A percentile compares a stretch with the other conserved stretches of the same genome.
Evolutionary conservation across 495 filamentous ascomycete species (phyloP).

Genomic region (Neurospora sp.): DNA sequence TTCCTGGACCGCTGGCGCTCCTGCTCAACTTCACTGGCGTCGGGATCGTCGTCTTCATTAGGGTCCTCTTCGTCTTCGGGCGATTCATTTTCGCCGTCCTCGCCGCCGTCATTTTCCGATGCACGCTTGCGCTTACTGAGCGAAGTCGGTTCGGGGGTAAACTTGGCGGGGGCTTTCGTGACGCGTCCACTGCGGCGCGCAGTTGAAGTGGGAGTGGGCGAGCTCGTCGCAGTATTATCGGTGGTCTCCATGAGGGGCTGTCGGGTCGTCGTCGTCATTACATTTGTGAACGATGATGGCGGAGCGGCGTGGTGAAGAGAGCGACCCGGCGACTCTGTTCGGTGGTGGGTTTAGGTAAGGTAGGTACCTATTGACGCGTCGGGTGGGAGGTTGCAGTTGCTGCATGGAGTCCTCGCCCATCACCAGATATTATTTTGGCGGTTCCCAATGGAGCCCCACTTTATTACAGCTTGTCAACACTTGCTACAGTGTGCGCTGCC

Average conservation of each 20-base stretch:
- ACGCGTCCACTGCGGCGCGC: conserved; percentile 73
- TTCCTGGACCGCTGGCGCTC: conserved; percentile 21
- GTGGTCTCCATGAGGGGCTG: conserved; percentile 42
- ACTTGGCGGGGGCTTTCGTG: conserved; percentile 61
- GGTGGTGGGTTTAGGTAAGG: conserved; percentile 5
- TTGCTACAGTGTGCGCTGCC: background rate
- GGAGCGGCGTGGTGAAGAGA: conserved; percentile 2
- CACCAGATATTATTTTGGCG: conserved; percentile 24
- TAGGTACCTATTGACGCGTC: conserved; percentile 23
- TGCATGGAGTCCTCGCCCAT: conserved; percentile 4
- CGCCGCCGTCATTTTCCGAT: conserved; percentile 37
- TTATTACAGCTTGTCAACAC: background rate
- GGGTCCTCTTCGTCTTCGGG: conserved; percentile 43
- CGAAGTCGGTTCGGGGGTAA: conserved; percentile 38
- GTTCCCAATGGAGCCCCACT: conserved; percentile 2
- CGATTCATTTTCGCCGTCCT: conserved; percentile 45
- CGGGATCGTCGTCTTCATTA: conserved; percentile 38
- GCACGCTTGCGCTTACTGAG: conserved; percentile 47
- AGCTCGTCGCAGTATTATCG: conserved; percentile 47
- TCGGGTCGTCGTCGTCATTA: conserved; percentile 21
- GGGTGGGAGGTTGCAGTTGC: conserved; percentile 1
- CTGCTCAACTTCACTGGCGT: conserved; percentile 33
- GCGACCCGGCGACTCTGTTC: conserved; percentile 6
- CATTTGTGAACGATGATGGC: conserved; percentile 18
- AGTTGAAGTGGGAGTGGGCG: conserved; percentile 36